A percentile compares a stretch with the other conserved stretches of the same genome.
These are phyloP conservation scores for Cubamyces sp. DNA, from an alignment of 768 basidiomycete species.

Conservation along the genomic window DNA sequence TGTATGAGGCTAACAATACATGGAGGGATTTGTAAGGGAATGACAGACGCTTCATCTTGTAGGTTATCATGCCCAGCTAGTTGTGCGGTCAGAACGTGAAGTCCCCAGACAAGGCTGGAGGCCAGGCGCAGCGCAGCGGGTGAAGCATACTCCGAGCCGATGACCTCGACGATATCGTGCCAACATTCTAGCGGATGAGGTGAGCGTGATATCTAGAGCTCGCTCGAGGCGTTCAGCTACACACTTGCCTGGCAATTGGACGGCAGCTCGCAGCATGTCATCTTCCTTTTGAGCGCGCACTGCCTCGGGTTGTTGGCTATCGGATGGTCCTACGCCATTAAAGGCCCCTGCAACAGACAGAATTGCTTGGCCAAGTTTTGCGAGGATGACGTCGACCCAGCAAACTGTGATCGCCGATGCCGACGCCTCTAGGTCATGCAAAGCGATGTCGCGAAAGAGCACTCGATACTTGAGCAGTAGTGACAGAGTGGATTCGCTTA, in stretches of 20 bases:
- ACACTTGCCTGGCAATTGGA: constrained; percentile 72
- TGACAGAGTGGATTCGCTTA: constrained; percentile 36
- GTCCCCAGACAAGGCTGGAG: constrained; percentile 56
- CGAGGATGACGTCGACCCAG: constrained; percentile 68
- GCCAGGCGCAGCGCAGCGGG: constrained; percentile 64
- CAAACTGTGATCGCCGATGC: constrained; percentile 49
- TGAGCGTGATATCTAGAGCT: not conserved
- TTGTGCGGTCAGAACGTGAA: constrained; percentile 54
- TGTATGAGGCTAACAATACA: no score
- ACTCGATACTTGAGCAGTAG: constrained; percentile 57
- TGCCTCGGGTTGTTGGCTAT: constrained; percentile 17
- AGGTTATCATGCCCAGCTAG: constrained; percentile 1
- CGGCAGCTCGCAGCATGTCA: constrained; percentile 58
- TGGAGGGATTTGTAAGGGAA: no score
- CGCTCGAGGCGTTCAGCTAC: no score
- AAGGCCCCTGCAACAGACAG: constrained; percentile 18
- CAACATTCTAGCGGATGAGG: constrained; percentile 51
- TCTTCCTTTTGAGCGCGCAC: constrained; percentile 50
- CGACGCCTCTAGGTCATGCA: constrained; percentile 27
- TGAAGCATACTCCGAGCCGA: constrained; percentile 56
- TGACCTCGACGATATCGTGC: constrained; percentile 47
- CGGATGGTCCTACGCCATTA: constrained; percentile 7
- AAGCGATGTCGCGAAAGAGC: constrained; percentile 50
- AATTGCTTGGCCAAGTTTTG: constrained; percentile 49
- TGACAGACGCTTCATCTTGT: no score